Evolutionary conservation across 305 asterid genomes (phyloP), one percentile per base, ranked within the genome.

Genomic region (Fraxinus angustifolia): DNA sequence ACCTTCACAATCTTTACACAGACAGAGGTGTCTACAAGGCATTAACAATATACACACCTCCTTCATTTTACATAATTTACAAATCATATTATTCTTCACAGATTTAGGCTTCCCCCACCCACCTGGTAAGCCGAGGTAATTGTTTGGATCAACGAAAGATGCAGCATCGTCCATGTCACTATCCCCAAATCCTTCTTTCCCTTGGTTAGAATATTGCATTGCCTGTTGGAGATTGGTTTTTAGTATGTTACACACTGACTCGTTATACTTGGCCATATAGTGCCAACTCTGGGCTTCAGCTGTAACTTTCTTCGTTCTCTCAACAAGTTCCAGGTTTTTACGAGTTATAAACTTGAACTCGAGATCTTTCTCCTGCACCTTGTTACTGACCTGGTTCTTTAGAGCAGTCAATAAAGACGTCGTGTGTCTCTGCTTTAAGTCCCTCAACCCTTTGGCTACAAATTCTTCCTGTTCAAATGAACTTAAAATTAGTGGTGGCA

Each of bases 21-120:
- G 78, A 87, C 98, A 94, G 78, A 94, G 91, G 79, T 94, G 98
- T 80, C 97, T 88, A 80, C 98, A 94, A 8, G 97, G 98, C 94
- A 94, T 89, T 86, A 94, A 83, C 80, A 94, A 85, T 45, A 93
- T 38, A 6, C 89, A 90, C 8, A 89, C 97, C 90, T 87, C 94
- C 90, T 88, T 93, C 21, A 3, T 68, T 79, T 86, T 87, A 92
- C 98, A 94, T 8, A 86, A 86, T 84, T 86, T 87, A 83, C 98
- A 94, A 30, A 80, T 71, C 83, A 86, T 68, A 31, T 84, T 83
- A 30, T 82, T 84, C 77, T 80, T 83, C 8, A 5, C 50, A 6
- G 88, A 53, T 1, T 72, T 23, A 1, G 89, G 58, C 77, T 80
- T 79, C 65, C 85, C 83, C 8, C 81, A 81, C 23, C 87, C 88